Conservation (phyloP, 805 yeast species). For the Brettanomyces anomalus region DNA sequence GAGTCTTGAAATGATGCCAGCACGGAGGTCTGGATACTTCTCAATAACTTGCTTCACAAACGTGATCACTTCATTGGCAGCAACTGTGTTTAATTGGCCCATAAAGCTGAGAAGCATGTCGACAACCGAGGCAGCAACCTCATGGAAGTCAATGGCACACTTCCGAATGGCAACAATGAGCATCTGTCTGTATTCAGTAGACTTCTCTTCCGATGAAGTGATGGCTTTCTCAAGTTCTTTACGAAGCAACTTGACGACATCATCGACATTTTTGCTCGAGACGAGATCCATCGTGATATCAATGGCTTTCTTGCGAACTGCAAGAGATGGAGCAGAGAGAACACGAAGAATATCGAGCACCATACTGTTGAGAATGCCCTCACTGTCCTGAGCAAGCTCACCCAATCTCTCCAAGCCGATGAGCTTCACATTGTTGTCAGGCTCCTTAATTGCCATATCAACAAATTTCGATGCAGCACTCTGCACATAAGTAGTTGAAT, state of each 20-base stretch:
- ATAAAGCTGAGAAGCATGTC: conserved; percentile 80
- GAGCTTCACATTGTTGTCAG: conserved; percentile 92
- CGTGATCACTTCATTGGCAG: conserved; percentile 84
- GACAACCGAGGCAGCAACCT: conserved; percentile 86
- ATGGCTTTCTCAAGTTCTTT: conserved; percentile 80
- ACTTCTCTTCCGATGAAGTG: conserved; percentile 63
- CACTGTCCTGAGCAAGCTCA: conserved; percentile 62
- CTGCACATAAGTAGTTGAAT: conserved; percentile 56
- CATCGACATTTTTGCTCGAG: conserved; percentile 85
- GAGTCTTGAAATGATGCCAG: conserved; percentile 53
- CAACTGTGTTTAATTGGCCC: conserved; percentile 71
- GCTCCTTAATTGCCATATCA: conserved; percentile 81
- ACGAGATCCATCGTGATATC: conserved; percentile 75
- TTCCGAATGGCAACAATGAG: conserved; percentile 82
- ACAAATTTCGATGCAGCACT: conserved; percentile 81
- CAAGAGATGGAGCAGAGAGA: conserved; percentile 80
- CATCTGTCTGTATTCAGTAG: conserved; percentile 79
- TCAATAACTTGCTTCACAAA: conserved; percentile 93
- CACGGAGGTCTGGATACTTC: conserved; percentile 74
- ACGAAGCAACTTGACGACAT: conserved; percentile 82
- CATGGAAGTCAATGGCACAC: conserved; percentile 80
- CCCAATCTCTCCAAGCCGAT: conserved; percentile 82
- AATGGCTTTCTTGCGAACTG: conserved; percentile 82
- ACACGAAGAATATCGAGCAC: conserved; percentile 82
- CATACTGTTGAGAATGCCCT: conserved; percentile 77